A percentile compares a stretch with the other conserved stretches of the same genome.
These are phyloP conservation scores for Lactarius hatsudake DNA, from an alignment of 768 basidiomycete genomes.

Conservation along the genomic window DNA sequence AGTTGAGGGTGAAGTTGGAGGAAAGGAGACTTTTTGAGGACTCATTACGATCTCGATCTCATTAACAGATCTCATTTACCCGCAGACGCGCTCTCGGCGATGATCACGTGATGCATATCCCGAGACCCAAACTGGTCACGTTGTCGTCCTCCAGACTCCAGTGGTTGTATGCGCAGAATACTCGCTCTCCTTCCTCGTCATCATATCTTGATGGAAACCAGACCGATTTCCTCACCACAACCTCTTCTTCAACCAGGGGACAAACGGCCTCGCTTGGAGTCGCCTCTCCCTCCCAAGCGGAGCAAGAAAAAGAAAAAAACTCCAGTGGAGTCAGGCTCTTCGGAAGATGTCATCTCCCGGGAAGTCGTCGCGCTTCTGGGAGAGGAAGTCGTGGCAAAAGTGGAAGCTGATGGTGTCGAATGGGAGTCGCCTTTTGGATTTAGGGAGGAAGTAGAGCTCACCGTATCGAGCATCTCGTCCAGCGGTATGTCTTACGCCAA, in stretches of 20 bases:
- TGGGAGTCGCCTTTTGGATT: constrained; percentile 58
- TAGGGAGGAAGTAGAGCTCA: constrained; percentile 61
- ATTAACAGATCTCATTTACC: neutral
- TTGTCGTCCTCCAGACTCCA: too few relatives aligned
- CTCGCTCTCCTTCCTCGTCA: neutral
- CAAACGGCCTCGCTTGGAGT: constrained; percentile 36
- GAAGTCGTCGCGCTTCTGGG: constrained; percentile 73
- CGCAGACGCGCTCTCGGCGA: neutral
- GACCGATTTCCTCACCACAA: neutral
- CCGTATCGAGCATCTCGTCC: constrained; percentile 60
- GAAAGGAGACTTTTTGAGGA: neutral
- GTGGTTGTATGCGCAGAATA: neutral
- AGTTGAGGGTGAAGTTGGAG: neutral
- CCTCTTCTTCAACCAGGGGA: constrained; percentile 26
- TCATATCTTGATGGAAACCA: neutral
- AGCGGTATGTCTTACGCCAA: constrained; percentile 43
- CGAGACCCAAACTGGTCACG: neutral
- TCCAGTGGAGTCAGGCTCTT: constrained; percentile 60
- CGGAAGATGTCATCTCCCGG: constrained; percentile 70
- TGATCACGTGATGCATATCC: neutral
- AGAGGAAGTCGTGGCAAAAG: constrained; percentile 47
- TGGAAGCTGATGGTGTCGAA: constrained; percentile 48
- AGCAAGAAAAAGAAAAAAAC: constrained; percentile 39
- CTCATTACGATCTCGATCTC: neutral
- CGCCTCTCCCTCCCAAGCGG: constrained; percentile 1